Base-by-base conservation (phyloP, 176 grass and related monocot genomes). In the Chrysopogon serrulatus region DNA sequence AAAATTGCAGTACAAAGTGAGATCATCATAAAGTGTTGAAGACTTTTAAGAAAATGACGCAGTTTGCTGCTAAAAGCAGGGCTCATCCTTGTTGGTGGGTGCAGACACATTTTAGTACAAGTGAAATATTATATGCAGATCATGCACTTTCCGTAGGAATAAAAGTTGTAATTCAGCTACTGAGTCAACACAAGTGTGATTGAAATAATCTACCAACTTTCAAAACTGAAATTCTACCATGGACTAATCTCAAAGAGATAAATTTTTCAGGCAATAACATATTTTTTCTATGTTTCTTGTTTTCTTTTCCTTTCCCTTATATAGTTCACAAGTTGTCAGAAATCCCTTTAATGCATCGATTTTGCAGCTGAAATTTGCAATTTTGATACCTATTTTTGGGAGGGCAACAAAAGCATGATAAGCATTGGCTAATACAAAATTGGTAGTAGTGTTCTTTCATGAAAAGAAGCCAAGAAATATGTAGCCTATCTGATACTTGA, bases 401-500 rank as follows among this genome's bases (percentile, higher is more conserved):
- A n/a, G n/a, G n/a, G n/a, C n/a, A n/a, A n/a, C n/a, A n/a, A n/a
- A n/a, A n/a, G n/a, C 12, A 37, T 12, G 19, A 73, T n/a, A 17
- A 64, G 1, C 35, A 19, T 65, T 49, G 5, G 1, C 16, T 35
- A 36, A 15, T 69, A n/a, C n/a, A n/a, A n/a, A n/a, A n/a, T n/a
- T n/a, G n/a, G 10, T 35, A 66, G 45, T 31, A 23, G 11, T 78
- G 57, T 48, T 67, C 32, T 49, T 54, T 31, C 28, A 61, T 17
- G 11, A 17, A 0, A 60, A n/a, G 18, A 74, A 79, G 56, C 1
- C 57, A 41, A 37, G n/a, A 79, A 62, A 45, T 65, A 34, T 16
- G 54, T 14, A 39, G 8, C 15, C 11, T 84, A 94, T 86, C 92
- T 91, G 83, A 35, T 91, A 94, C 64, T 71, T 91, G 86, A 84